Evolutionary conservation across 2,329 filamentous ascomycete genomes (phyloP), one percentile per base, ranked within the genome.

Genomic region (Elsinoe necatrix): DNA sequence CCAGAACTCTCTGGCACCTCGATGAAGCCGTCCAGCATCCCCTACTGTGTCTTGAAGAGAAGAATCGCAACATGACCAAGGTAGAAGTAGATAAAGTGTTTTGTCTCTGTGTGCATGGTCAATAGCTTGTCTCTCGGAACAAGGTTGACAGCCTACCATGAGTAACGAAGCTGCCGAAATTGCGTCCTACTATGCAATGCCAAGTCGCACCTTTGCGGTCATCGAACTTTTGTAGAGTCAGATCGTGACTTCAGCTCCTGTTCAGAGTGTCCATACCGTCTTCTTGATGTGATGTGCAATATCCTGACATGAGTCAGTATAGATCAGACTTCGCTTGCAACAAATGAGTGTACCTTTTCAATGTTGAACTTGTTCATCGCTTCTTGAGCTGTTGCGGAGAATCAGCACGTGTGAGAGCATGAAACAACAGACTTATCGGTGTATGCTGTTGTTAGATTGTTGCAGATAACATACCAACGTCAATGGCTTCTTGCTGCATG

Each of bases 51-150:
- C 81, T 98, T 98, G 84, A 97, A 98, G 55, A 98, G 84, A 57
- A 98, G 81, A 70, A 98, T 97, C 59, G 93, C 93, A 73, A 90
- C 96, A 79, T 97, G 93, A 56, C 93, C 93, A 59, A 98, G 86
- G 77, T 98, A 98, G 78, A 98, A 98, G 78, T 98, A 98, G 72
- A 98, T 96, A 78, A 98, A 98, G 75, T 98, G 93, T 77, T 97
- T 97, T 25, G 93, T 97, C 74, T 97, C 93, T 96, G 76, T 7
- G 27, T 3, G 4, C 21, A 50, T 68, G 31, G 68, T 68, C 43
- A 68, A 56, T 35, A 12, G 16, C 6, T 11, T 43, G 14, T n/a
- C 35, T 2, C 2, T n/a, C 3, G n/a, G 23, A 14, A 21, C 16
- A 16, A 21, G 8, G 25, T 29, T 50, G 43, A 48, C 31, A 54